phyloP scores from a whole-genome alignment of 306 rosid genomes.

The Dalbergia cochinchinensis region DNA sequence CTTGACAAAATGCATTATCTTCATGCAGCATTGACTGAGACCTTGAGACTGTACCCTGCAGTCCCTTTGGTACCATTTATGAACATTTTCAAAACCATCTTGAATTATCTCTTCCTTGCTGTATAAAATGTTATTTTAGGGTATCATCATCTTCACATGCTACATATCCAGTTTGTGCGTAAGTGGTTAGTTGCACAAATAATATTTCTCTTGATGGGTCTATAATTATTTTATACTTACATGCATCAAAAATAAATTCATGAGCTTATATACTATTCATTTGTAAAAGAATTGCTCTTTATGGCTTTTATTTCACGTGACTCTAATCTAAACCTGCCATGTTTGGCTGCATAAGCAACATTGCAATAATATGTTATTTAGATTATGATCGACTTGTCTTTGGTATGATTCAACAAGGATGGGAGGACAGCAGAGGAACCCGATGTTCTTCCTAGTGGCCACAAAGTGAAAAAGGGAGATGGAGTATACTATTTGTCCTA shows the following conservation, averaged over 20 bases:
- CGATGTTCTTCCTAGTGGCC: constrained; percentile 81
- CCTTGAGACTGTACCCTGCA: constrained; percentile 84
- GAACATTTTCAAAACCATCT: background rate
- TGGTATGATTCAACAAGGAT: constrained; percentile 50
- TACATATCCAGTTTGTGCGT: background rate
- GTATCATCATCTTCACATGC: background rate
- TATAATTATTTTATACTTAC: background rate
- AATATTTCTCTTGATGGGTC: too few species aligned
- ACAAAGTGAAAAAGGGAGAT: constrained; percentile 70
- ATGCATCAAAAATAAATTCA: too few species aligned
- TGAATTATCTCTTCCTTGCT: background rate
- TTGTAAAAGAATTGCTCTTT: too few species aligned
- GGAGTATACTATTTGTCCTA: constrained; percentile 69
- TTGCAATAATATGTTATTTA: background rate
- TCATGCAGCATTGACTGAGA: constrained; percentile 82
- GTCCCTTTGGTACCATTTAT: constrained; percentile 59
- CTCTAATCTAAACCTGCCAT: too few species aligned
- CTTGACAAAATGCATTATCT: constrained; percentile 85
- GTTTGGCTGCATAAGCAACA: too few species aligned
- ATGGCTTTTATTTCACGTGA: too few species aligned
- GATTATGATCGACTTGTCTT: constrained; percentile 17
- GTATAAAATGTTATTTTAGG: too few species aligned
- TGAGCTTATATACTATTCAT: too few species aligned
- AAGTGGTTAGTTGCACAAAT: background rate
- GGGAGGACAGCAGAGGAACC: constrained; percentile 62